Percentiles rank a stretch among this genome's conserved stretches.
Conservation (phyloP, 495 filamentous ascomycete species). For the Neurospora sp. region DNA sequence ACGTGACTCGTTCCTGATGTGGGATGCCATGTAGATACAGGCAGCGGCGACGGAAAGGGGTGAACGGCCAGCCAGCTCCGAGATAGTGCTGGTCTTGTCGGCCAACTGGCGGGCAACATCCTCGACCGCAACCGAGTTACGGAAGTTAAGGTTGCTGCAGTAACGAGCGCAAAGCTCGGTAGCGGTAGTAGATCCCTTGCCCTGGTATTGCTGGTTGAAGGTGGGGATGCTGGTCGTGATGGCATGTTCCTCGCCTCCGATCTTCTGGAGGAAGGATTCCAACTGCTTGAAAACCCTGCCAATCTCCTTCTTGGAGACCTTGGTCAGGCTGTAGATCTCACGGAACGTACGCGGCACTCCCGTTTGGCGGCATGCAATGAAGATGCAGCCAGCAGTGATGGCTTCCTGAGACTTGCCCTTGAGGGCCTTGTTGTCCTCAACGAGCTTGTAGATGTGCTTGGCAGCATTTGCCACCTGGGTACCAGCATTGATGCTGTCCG, state of each 20-base stretch:
- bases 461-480: conserved; percentile 72
- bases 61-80: conserved; percentile 81
- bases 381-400: conserved; percentile 90
- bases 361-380: conserved; percentile 90
- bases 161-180: conserved; percentile 80
- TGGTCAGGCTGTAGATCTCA: conserved; percentile 84
- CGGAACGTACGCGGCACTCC: conserved; percentile 80
- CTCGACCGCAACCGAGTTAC: conserved; percentile 53
- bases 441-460: conserved; percentile 88
- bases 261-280: conserved; percentile 69
- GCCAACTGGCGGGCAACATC: conserved; percentile 66
- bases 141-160: conserved; percentile 64
- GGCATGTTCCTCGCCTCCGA: conserved; percentile 28
- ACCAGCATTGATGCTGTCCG: conserved; percentile 74
- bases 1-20: conserved; percentile 69
- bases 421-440: conserved; percentile 84
- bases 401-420: conserved; percentile 93
- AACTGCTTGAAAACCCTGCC: conserved; percentile 88
- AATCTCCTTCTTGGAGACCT: conserved; percentile 94
- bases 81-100: conserved; percentile 57
- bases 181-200: conserved; percentile 70
- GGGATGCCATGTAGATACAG: conserved; percentile 89
- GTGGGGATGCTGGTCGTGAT: conserved; percentile 15
- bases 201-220: conserved; percentile 50
- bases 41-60: conserved; percentile 89